These are phyloP conservation scores for Linnemannia exigua DNA, from an alignment of 192 early-diverging fungal species.

Conservation along the genomic window DNA sequence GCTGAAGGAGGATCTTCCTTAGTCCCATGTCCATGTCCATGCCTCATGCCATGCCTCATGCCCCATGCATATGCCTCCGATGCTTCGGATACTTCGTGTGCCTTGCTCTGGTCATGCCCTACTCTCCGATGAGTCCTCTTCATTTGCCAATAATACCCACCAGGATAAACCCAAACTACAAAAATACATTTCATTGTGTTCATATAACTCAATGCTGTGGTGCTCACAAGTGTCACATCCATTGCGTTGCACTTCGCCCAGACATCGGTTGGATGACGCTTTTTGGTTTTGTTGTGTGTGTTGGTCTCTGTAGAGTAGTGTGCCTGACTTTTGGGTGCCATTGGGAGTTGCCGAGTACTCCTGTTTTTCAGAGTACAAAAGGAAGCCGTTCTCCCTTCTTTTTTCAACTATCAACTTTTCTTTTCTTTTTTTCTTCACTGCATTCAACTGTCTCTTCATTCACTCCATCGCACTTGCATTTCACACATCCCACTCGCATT, in stretches of 20 bases:
- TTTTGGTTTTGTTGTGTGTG: not conserved
- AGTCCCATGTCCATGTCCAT: conserved; percentile 9
- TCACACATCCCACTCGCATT: conserved; percentile 2
- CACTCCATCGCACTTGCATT: not conserved
- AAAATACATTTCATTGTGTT: conserved; percentile 1
- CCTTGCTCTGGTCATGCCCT: too few relatives aligned
- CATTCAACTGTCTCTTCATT: not conserved
- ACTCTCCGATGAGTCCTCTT: not conserved
- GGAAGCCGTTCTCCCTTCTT: not conserved
- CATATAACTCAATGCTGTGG: not conserved
- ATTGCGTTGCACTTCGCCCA: conserved; percentile 5
- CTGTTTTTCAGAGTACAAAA: not conserved
- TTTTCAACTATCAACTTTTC: not conserved
- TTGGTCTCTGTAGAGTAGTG: too few relatives aligned
- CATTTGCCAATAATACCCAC: conserved; percentile 1
- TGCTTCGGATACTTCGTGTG: too few relatives aligned
- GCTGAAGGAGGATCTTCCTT: conserved; percentile 75
- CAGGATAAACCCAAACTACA: not conserved
- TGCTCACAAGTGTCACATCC: too few relatives aligned
- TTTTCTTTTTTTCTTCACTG: not conserved
- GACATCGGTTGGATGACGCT: not conserved
- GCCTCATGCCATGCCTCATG: too few relatives aligned
- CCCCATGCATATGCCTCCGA: too few relatives aligned
- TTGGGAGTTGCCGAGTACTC: too few relatives aligned
- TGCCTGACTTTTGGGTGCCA: too few relatives aligned